Base-by-base conservation (phyloP, 768 basidiomycete genomes). In the Dacryopinax primogenitus region DNA sequence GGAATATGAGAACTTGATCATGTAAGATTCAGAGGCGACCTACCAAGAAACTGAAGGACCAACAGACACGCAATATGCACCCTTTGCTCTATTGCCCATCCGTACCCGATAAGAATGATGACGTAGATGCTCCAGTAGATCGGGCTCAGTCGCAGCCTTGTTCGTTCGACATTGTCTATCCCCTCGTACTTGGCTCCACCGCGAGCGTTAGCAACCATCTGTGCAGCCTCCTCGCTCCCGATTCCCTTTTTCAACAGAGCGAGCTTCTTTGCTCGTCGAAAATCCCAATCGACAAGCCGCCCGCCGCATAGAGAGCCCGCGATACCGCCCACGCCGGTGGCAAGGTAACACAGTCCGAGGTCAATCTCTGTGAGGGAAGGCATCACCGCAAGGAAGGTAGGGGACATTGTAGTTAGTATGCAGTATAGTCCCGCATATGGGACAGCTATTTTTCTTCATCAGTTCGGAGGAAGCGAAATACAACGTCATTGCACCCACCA, bases 381-480 rank as follows among this genome's bases (percentile, higher is more conserved):
- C 32, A 33, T 33, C 4, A 37, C 35, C 9, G 21, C 41, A 7
- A 32, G 34, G 26, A 33, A 12, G 28, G 41, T 66, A 28, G 64
- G 62, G n/a, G 41, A 62, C 30, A 23, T 28, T 9, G 51, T 58
- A 3, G 35, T 64, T 13, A 44, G 15, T 4, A 30, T 21, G 26
- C 18, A 16, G 11, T n/a, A 47, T 23, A 33, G 32, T 15, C 13
- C 28, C 1, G 26, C 11, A 2, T 13, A 62, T 9, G 68, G 72
- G 65, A 65, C 73, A 71, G 74, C 66, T 64, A 73, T 74, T 65
- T 44, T 70, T 71, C 68, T 62, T 34, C 74, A n/a, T n/a, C n/a
- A n/a, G n/a, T n/a, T n/a, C n/a, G n/a, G n/a, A n/a, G n/a, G n/a
- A n/a, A n/a, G n/a, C n/a, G n/a, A n/a, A n/a, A n/a, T 23, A 23